phyloP scores from a whole-genome alignment of 1,284 basidiomycete species.

The Chondrostereum purpureum region DNA sequence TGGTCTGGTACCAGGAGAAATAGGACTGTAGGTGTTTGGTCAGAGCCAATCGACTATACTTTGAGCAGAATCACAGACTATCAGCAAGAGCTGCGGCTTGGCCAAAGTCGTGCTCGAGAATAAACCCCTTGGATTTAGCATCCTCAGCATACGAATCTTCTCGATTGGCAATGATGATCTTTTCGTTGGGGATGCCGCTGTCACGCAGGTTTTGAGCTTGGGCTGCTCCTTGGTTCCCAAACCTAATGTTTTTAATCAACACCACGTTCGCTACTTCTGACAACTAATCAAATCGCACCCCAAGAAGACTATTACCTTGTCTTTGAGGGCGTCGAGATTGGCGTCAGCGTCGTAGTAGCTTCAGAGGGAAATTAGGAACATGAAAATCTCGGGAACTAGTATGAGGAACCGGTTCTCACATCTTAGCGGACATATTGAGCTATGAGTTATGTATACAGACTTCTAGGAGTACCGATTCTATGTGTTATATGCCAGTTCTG shows the following conservation, averaged over 20 bases:
- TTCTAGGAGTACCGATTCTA: too few relatives aligned
- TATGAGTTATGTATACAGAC: too few relatives aligned
- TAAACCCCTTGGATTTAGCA: slow-evolving; percentile 51
- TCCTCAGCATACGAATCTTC: slow-evolving; percentile 51
- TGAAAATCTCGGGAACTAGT: too few relatives aligned
- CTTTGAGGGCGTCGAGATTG: slow-evolving; percentile 37
- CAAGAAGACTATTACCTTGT: slow-evolving; percentile 54
- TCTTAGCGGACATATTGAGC: slow-evolving; percentile 11
- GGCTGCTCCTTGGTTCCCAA: slow-evolving; percentile 62
- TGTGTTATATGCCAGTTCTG: too few relatives aligned
- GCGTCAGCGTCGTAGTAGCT: slow-evolving; percentile 62
- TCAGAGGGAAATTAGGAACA: neutral
- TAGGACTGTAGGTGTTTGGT: slow-evolving; percentile 31
- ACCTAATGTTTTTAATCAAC: too few relatives aligned
- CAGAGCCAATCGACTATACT: neutral
- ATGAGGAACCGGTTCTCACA: too few relatives aligned
- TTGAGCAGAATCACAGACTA: slow-evolving; percentile 25
- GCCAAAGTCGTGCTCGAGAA: slow-evolving; percentile 48
- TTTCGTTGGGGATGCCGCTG: slow-evolving; percentile 53
- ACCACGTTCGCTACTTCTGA: neutral
- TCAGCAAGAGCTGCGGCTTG: slow-evolving; percentile 53
- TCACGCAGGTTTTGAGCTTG: slow-evolving; percentile 65
- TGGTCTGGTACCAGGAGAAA: slow-evolving; percentile 62
- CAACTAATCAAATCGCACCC: slow-evolving; percentile 32
- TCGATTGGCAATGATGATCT: slow-evolving; percentile 54